Conservation (phyloP, 306 rosid species). For the Chamaecrista fasciculata region DNA sequence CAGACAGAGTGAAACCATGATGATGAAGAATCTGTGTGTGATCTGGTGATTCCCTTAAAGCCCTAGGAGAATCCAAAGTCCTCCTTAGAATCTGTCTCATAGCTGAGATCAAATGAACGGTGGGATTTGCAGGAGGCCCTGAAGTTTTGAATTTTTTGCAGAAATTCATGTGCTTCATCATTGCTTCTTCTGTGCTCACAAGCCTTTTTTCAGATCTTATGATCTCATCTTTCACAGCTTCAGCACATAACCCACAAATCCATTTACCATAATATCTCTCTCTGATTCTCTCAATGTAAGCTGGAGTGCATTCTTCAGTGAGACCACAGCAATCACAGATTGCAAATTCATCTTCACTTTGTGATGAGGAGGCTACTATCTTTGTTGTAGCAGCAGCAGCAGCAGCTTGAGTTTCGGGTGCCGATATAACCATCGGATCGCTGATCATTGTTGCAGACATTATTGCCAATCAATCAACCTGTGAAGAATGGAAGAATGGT, state of each 20-base stretch:
- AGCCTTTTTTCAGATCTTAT: constrained; percentile 66
- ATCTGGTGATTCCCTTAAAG: constrained; percentile 53
- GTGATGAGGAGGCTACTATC: constrained; percentile 31
- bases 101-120: constrained; percentile 74
- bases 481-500: neutral
- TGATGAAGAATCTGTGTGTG: constrained; percentile 13
- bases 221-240: constrained; percentile 87
- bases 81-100: constrained; percentile 83
- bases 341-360: constrained; percentile 67
- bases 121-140: constrained; percentile 73
- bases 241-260: constrained; percentile 91
- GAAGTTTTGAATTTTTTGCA: constrained; percentile 63
- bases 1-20: constrained; percentile 54
- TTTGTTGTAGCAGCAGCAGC: constrained; percentile 36
- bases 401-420: constrained; percentile 55
- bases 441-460: constrained; percentile 70
- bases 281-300: constrained; percentile 68
- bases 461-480: constrained; percentile 63
- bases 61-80: constrained; percentile 78
- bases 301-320: constrained; percentile 88
- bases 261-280: constrained; percentile 72
- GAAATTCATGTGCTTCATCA: constrained; percentile 74
- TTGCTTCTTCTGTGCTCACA: constrained; percentile 80
- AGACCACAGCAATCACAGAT: constrained; percentile 89
- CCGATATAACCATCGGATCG: constrained; percentile 58